Conservation (phyloP, 2,329 filamentous ascomycete species). For the Fusarium bulbicola region DNA sequence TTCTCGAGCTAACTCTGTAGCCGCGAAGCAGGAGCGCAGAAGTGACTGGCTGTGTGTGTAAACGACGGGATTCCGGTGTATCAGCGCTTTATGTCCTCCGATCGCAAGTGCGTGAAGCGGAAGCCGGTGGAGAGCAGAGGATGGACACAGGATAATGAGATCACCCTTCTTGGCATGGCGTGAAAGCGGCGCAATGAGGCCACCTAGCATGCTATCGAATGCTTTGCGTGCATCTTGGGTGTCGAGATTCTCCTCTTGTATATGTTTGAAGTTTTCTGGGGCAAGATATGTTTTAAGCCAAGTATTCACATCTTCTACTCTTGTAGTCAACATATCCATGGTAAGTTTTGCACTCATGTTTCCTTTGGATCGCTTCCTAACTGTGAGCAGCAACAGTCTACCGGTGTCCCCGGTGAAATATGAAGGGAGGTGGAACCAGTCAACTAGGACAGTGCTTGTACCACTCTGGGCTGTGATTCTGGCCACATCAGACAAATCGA, state of each 20-base stretch:
- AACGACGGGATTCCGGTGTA: not conserved
- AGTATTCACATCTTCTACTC: not conserved
- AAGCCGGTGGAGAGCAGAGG: not conserved
- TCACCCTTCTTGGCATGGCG: not conserved
- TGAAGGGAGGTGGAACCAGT: not conserved
- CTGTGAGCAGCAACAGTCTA: not conserved
- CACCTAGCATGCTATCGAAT: not conserved
- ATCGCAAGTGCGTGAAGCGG: not conserved
- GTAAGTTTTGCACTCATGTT: not conserved
- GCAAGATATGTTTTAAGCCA: not conserved
- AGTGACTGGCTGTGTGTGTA: not conserved
- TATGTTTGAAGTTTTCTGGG: not conserved
- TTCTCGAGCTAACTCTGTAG: not conserved
- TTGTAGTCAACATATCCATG: not conserved
- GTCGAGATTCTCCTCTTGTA: not conserved
- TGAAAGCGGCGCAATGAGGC: not conserved
- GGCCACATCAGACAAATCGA: not conserved
- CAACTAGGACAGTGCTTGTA: not conserved
- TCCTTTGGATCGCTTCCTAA: not conserved
- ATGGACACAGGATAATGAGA: not conserved
- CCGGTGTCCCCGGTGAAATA: not conserved
- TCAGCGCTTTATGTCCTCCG: accelerated
- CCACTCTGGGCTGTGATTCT: not conserved
- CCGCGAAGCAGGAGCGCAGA: not conserved
- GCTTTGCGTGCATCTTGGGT: not conserved